These are phyloP conservation scores for Cladophialophora carrionii DNA, from an alignment of 2,329 filamentous ascomycete genomes.

Conservation along the genomic window DNA sequence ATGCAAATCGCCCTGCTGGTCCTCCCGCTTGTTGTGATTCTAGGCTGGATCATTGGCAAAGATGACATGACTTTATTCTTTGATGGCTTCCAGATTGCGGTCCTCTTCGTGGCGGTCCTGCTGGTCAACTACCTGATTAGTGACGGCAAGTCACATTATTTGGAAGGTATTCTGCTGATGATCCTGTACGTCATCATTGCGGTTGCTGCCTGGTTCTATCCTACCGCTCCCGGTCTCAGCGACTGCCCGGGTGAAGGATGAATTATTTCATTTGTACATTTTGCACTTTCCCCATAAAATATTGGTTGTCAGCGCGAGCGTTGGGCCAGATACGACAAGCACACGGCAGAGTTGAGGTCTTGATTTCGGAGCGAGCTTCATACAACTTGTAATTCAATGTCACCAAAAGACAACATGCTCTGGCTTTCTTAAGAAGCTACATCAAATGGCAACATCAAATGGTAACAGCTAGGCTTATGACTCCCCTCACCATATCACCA, in stretches of 20 bases:
- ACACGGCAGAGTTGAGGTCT: not conserved
- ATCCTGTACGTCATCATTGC: slow-evolving; percentile 66
- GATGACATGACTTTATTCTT: slow-evolving; percentile 76
- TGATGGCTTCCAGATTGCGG: slow-evolving; percentile 81
- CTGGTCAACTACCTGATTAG: slow-evolving; percentile 65
- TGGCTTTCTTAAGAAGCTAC: not conserved
- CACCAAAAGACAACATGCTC: not conserved
- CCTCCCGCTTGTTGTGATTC: slow-evolving; percentile 62
- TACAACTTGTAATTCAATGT: slow-evolving; percentile 9
- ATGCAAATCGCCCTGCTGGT: slow-evolving; percentile 69
- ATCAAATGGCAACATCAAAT: not conserved
- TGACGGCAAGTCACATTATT: slow-evolving; percentile 62
- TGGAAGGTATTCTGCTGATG: slow-evolving; percentile 65
- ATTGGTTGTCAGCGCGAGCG: not conserved
- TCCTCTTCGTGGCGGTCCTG: slow-evolving; percentile 61
- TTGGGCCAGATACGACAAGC: not conserved
- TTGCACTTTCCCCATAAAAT: not conserved
- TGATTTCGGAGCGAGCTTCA: not conserved
- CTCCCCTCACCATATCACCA: not conserved
- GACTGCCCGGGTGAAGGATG: slow-evolving; percentile 27
- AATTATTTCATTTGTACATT: not conserved
- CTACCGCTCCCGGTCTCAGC: slow-evolving; percentile 31
- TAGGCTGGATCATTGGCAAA: slow-evolving; percentile 64
- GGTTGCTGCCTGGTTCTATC: slow-evolving; percentile 46
- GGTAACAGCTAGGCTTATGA: too few relatives aligned